Conservation (phyloP, 805 yeast genomes). For the Pichia kluyveri region DNA sequence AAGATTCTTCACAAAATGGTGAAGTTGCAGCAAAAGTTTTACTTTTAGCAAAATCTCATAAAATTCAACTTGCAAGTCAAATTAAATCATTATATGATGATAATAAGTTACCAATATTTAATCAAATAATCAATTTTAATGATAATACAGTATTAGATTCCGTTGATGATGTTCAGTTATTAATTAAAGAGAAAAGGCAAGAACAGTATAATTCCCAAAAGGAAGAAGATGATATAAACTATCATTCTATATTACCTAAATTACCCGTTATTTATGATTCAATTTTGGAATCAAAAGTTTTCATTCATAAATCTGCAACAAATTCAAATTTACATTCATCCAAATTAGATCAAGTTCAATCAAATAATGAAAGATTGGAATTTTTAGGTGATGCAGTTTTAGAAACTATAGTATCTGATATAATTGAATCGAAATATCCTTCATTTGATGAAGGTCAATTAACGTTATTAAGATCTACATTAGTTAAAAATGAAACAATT, state of each 20-base stretch:
- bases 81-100: slow-evolving; percentile 45
- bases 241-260: slow-evolving; percentile 34
- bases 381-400: slow-evolving; percentile 85
- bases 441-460: slow-evolving; percentile 72
- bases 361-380: slow-evolving; percentile 83
- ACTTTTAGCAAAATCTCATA: slow-evolving; percentile 42
- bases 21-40: slow-evolving; percentile 33
- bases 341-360: slow-evolving; percentile 45
- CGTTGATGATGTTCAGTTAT: slow-evolving; percentile 10
- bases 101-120: slow-evolving; percentile 44
- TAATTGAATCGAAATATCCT: slow-evolving; percentile 61
- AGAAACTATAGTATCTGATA: slow-evolving; percentile 59
- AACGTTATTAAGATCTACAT: slow-evolving; percentile 55
- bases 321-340: slow-evolving; percentile 48
- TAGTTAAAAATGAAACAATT: slow-evolving; percentile 67
- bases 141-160: slow-evolving; percentile 17
- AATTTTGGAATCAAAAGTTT: slow-evolving; percentile 57
- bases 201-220: background rate
- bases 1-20: slow-evolving; percentile 10
- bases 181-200: slow-evolving; percentile 6
- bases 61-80: slow-evolving; percentile 50
- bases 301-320: slow-evolving; percentile 69
- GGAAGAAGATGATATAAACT: slow-evolving; percentile 9
- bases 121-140: slow-evolving; percentile 40
- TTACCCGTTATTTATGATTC: slow-evolving; percentile 60